Conservation (phyloP, 148 eudicot genomes). For the Chenopodium album region DNA sequence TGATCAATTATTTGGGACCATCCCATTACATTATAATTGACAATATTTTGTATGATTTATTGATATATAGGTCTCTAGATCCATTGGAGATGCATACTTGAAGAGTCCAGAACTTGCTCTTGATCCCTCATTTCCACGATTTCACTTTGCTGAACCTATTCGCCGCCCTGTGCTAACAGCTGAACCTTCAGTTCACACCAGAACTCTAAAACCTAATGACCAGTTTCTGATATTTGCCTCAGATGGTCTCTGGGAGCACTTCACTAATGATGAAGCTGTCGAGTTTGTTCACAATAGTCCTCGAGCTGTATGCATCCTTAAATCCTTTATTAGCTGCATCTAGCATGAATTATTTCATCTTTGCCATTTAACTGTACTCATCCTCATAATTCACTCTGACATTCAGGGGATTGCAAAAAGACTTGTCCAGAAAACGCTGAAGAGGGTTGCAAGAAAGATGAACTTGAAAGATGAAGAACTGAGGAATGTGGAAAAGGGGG, state of each 20-base stretch:
- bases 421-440: conserved; percentile 48
- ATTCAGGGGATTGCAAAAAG: conserved; percentile 69
- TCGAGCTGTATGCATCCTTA: conserved; percentile 39
- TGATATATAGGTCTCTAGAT: conserved; percentile 57
- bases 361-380: background rate
- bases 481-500: conserved; percentile 39
- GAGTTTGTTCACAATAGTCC: conserved; percentile 47
- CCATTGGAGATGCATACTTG: conserved; percentile 81
- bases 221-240: conserved; percentile 78
- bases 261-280: conserved; percentile 62
- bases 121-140: conserved; percentile 35
- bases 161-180: conserved; percentile 52
- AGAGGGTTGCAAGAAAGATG: conserved; percentile 45
- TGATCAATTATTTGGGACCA: background rate
- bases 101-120: conserved; percentile 31
- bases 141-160: conserved; percentile 52
- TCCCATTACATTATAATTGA: background rate
- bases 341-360: background rate
- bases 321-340: background rate
- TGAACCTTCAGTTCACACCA: conserved; percentile 53
- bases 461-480: conserved; percentile 39
- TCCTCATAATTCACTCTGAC: background rate
- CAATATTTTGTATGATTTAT: background rate
- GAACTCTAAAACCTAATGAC: conserved; percentile 46
- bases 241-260: conserved; percentile 82